Evolutionary conservation across 2,329 filamentous ascomycete genomes (phyloP).

Genomic region (Colletotrichum australisinense): DNA sequence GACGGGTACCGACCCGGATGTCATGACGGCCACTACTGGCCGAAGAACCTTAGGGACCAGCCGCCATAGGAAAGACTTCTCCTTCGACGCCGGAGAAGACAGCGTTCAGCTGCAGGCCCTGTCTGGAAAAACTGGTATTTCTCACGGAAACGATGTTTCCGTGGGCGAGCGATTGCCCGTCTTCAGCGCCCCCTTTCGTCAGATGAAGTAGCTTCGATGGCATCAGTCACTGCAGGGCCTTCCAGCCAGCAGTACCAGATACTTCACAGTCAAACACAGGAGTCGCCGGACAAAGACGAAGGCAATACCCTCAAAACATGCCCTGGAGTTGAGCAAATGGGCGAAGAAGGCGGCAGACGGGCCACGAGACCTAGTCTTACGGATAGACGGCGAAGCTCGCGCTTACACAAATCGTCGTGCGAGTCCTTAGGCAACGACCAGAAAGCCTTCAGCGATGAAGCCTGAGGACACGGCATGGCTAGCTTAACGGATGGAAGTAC

Average conservation of each 20-base stretch:
- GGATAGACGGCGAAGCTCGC: neutral
- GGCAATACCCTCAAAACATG: neutral
- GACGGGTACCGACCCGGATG: neutral
- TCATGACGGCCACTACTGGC: neutral
- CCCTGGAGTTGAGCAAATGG: neutral
- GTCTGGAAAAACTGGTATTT: too few species aligned
- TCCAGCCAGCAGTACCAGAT: neutral
- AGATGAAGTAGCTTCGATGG: neutral
- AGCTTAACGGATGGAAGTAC: neutral
- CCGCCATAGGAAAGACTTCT: constrained; percentile 41
- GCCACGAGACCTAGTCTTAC: neutral
- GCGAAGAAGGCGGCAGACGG: neutral
- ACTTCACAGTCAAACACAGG: neutral
- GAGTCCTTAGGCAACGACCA: neutral
- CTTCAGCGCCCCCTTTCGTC: neutral
- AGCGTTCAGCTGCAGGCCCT: constrained; percentile 2
- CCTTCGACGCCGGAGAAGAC: constrained; percentile 43
- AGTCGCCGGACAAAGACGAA: neutral
- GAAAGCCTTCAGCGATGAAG: neutral
- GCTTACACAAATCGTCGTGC: neutral
- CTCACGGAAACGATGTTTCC: neutral
- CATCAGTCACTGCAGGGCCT: neutral
- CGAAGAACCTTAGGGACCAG: neutral
- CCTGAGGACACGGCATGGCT: too few species aligned
- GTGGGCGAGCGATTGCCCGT: too few species aligned